These are phyloP conservation scores for Neofusicoccum sp. DNA, from an alignment of 2,329 filamentous ascomycete genomes.

Conservation along the genomic window DNA sequence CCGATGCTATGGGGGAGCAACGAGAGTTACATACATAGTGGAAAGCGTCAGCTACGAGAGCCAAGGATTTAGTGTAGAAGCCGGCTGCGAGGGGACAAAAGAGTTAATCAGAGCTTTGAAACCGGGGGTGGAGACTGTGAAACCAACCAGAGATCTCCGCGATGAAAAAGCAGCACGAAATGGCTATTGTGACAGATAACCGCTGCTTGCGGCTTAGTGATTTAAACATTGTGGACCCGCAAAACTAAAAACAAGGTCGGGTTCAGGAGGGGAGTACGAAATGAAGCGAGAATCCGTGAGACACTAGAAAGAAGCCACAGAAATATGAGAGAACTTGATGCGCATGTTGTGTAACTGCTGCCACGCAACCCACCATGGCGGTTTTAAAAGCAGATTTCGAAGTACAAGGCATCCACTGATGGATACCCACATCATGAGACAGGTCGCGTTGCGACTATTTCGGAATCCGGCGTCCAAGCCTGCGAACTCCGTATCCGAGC, in stretches of 20 bases:
- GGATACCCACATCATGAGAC: not conserved
- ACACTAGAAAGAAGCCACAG: not conserved
- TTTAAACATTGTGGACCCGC: not conserved
- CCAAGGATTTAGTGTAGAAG: slow-evolving; percentile 68
- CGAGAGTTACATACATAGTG: slow-evolving; percentile 61
- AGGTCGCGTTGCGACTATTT: not conserved
- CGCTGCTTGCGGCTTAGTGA: slow-evolving; percentile 29
- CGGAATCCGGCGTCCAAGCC: not conserved
- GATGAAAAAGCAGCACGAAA: slow-evolving; percentile 48
- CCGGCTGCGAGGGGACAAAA: slow-evolving; percentile 49
- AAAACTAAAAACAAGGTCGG: not conserved
- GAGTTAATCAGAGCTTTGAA: slow-evolving; percentile 14
- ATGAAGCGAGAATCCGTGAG: not conserved
- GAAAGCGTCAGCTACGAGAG: slow-evolving; percentile 73
- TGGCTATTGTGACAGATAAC: slow-evolving; percentile 42
- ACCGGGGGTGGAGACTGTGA: not conserved
- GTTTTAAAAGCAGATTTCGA: not conserved
- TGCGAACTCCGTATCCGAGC: not conserved
- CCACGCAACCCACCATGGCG: not conserved
- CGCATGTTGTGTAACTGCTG: not conserved
- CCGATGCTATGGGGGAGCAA: not conserved
- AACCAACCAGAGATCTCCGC: slow-evolving; percentile 46
- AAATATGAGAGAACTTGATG: not conserved
- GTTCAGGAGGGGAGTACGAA: not conserved
- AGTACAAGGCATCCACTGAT: not conserved